A percentile compares a stretch with the other conserved stretches of the same genome.
These are phyloP conservation scores for Rhodamnia argentea DNA, from an alignment of 345 rosid genomes.

Conservation along the genomic window DNA sequence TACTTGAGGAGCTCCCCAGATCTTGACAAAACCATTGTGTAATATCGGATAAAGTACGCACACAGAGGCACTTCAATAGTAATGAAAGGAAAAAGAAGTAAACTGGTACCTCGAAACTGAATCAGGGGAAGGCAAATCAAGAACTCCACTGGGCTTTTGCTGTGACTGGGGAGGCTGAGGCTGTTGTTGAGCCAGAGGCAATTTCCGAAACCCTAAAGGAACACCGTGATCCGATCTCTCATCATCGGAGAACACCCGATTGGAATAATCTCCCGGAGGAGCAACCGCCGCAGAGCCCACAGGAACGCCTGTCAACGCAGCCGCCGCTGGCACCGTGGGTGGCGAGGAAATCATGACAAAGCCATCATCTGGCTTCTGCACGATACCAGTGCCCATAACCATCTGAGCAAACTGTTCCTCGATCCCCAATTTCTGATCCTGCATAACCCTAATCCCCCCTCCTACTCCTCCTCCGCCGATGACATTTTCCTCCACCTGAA, in stretches of 20 bases:
- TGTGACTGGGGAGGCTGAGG: conserved; percentile 37
- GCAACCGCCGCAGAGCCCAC: conserved; percentile 21
- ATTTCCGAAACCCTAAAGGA: conserved; percentile 45
- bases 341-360: conserved; percentile 49
- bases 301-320: conserved; percentile 29
- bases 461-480: neutral
- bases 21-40: neutral
- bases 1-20: neutral
- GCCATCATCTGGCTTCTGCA: conserved; percentile 48
- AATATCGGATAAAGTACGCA: neutral
- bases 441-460: conserved; percentile 12
- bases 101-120: conserved; percentile 72
- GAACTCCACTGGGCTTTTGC: conserved; percentile 43
- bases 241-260: conserved; percentile 65
- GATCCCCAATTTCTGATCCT: conserved; percentile 57
- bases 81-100: neutral
- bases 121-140: conserved; percentile 75
- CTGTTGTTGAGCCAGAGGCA: conserved; percentile 35
- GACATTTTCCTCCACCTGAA: conserved; percentile 48
- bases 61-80: neutral
- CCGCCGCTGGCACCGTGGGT: conserved; percentile 26
- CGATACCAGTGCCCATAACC: conserved; percentile 18
- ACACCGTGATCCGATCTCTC: conserved; percentile 88
- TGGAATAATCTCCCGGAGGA: conserved; percentile 31
- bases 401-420: conserved; percentile 81